Percentiles rank a stretch among this genome's conserved stretches.
Evolutionary conservation across 768 basidiomycete genomes (phyloP).

Genomic region (Boletus tylopilopsis): DNA sequence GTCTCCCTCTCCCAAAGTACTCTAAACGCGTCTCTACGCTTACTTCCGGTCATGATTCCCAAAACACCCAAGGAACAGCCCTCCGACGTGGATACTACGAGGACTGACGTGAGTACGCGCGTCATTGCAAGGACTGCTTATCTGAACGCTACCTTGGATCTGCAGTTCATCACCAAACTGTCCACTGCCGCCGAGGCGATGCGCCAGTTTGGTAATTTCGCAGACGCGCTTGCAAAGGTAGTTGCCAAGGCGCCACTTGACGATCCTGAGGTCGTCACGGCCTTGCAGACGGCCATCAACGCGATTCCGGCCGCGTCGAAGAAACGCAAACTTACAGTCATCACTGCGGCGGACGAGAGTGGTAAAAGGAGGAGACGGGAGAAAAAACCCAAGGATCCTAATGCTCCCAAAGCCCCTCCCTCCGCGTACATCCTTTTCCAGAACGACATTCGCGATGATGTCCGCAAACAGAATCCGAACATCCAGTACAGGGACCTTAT

Average conservation of each 20-base stretch:
- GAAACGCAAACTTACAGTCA: constrained; percentile 48
- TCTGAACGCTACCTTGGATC: constrained; percentile 22
- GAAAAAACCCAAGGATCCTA: constrained; percentile 80
- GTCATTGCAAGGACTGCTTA: constrained; percentile 7
- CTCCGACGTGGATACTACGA: constrained; percentile 26
- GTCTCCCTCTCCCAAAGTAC: constrained; percentile 24
- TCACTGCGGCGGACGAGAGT: constrained; percentile 35
- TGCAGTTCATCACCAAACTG: constrained; percentile 55
- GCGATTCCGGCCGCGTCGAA: constrained; percentile 32
- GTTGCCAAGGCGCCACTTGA: constrained; percentile 38
- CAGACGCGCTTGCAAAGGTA: constrained; percentile 55
- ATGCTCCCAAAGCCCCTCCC: constrained; percentile 91
- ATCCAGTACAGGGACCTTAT: constrained; percentile 73
- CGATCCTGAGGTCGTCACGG: constrained; percentile 28
- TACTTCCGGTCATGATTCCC: constrained; percentile 20
- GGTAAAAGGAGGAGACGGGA: constrained; percentile 34
- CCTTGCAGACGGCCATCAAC: constrained; percentile 29
- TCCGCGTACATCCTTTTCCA: constrained; percentile 95
- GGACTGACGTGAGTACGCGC: constrained; percentile 28
- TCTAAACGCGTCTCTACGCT: constrained; percentile 25
- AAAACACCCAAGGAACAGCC: constrained; percentile 24
- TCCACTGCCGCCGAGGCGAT: constrained; percentile 56
- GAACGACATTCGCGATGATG: constrained; percentile 76
- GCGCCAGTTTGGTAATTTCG: constrained; percentile 57
- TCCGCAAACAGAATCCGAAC: constrained; percentile 62